These are phyloP conservation scores for Scalesia atractyloides DNA, from an alignment of 129 eudicot genomes.

Conservation along the genomic window DNA sequence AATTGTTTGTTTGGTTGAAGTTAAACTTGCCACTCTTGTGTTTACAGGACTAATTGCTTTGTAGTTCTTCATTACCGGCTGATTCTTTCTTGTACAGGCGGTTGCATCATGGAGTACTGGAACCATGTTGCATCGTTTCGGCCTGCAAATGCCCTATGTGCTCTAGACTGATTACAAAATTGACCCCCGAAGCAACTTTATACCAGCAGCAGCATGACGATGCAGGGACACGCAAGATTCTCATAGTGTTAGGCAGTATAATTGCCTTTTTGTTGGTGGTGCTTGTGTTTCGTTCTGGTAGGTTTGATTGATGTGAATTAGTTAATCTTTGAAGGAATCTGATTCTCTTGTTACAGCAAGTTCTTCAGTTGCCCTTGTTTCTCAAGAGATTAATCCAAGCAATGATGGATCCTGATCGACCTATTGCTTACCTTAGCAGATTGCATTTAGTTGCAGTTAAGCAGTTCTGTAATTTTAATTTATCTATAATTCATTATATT, in stretches of 20 bases:
- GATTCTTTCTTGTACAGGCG: conserved; percentile 40
- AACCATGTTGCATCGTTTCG: conserved; percentile 60
- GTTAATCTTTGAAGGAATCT: neutral
- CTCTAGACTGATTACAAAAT: conserved; percentile 48
- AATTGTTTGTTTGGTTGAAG: too few relatives aligned
- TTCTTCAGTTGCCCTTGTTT: conserved; percentile 52
- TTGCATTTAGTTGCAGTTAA: conserved; percentile 66
- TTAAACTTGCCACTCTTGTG: too few relatives aligned
- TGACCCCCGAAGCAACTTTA: conserved; percentile 62
- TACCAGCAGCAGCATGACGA: conserved; percentile 34
- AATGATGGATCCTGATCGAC: conserved; percentile 71
- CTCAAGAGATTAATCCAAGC: conserved; percentile 56
- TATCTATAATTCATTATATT: neutral
- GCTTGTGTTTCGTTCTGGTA: conserved; percentile 55
- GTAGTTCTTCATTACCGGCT: neutral
- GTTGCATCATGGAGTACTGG: conserved; percentile 76
- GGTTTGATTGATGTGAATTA: neutral
- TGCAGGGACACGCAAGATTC: conserved; percentile 39
- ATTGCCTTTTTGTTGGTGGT: conserved; percentile 71
- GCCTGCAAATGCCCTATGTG: conserved; percentile 83
- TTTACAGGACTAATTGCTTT: too few relatives aligned
- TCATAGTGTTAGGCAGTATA: conserved; percentile 51
- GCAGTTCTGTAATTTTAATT: conserved; percentile 13
- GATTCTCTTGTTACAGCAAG: conserved; percentile 45
- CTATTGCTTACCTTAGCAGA: conserved; percentile 53